Evolutionary conservation across 306 rosid species (phyloP), one percentile per base, ranked within the genome.

Genomic region (Begonia loranthoides): DNA sequence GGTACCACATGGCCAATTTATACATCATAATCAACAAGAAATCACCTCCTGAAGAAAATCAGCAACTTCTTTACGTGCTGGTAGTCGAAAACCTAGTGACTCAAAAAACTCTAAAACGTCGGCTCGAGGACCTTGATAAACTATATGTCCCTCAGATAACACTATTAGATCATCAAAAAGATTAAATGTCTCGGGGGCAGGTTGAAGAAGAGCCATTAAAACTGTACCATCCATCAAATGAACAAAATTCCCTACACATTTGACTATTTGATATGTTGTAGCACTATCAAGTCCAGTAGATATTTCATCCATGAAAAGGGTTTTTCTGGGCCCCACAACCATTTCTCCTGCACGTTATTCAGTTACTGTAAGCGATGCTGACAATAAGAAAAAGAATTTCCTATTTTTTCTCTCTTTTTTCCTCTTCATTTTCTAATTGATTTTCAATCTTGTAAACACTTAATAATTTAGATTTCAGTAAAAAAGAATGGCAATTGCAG

Each of bases 261-360:
- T 88, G 13, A 88, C 88, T 39, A 84, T 84, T 56, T 84, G 94
- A 65, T 47, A 88, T 15, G 96, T 84, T 11, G 96, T 88, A 40
- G 93, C 74, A 66, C 96, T 88, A 67, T 88, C 96, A 38, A 88
- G 86, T 60, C 96, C 96, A 1, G 95, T 88, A 49, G 95, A 88
- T 64, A 84, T 81, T 74, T 88, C 96, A 59, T 88, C 96, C 96
- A 88, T 81, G 56, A 84, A 84, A 22, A 84, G 57, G 12, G 94
- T 63, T 63, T 79, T 84, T 66, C 93, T 77, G 33, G 95, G 97
- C 63, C 93, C 97, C 62, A 88, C 87, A 56, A 79, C 66, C 97
- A 88, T 79, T 77, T 88, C 97, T 48, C 94, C 96, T 79, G 40
- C 46, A 61, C 38, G 62, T 56, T 14, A 33, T 33, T 13, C 45